A percentile compares a stretch with the other conserved stretches of the same genome.
Conservation (phyloP, 768 basidiomycete species). For the Cystofilobasidium capitatum region DNA sequence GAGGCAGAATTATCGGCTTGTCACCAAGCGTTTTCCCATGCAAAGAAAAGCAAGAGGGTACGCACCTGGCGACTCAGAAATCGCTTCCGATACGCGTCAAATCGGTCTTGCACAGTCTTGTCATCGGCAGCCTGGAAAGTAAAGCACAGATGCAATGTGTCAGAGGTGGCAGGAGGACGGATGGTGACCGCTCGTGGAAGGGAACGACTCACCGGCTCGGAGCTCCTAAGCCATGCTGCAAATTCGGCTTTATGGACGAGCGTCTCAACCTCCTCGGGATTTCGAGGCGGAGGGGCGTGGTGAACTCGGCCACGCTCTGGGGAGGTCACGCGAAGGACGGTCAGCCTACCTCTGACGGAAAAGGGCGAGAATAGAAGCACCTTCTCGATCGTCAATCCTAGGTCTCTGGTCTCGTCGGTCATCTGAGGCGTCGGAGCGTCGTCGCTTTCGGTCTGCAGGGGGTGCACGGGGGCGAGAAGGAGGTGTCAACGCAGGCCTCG, state of each 20-base stretch:
- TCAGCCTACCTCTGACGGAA: neutral
- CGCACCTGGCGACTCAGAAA: slow-evolving; percentile 79
- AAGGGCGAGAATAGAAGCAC: neutral
- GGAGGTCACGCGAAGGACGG: slow-evolving; percentile 28
- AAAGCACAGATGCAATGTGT: slow-evolving; percentile 46
- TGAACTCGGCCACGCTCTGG: slow-evolving; percentile 58
- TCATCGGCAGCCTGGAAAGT: slow-evolving; percentile 52
- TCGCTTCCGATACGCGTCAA: slow-evolving; percentile 91
- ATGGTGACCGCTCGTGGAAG: slow-evolving; percentile 70
- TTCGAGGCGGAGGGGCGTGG: slow-evolving; percentile 57
- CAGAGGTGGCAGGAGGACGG: slow-evolving; percentile 52
- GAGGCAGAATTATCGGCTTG: slow-evolving; percentile 18
- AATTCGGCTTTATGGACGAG: slow-evolving; percentile 43
- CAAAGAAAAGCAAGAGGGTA: slow-evolving; percentile 25
- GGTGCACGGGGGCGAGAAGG: neutral
- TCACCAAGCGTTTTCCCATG: neutral
- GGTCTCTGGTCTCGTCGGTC: slow-evolving; percentile 47
- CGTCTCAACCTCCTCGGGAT: slow-evolving; percentile 48
- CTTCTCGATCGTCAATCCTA: slow-evolving; percentile 64
- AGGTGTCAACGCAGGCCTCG: neutral
- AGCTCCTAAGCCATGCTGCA: slow-evolving; percentile 39
- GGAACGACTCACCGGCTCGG: slow-evolving; percentile 47
- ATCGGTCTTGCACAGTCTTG: slow-evolving; percentile 66
- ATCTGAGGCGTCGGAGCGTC: slow-evolving; percentile 67
- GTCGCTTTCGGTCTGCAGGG: slow-evolving; percentile 58